Evolutionary conservation across 1,284 basidiomycete species (phyloP), one percentile per base, ranked within the genome.

Genomic region (Heterobasidion occidentale): DNA sequence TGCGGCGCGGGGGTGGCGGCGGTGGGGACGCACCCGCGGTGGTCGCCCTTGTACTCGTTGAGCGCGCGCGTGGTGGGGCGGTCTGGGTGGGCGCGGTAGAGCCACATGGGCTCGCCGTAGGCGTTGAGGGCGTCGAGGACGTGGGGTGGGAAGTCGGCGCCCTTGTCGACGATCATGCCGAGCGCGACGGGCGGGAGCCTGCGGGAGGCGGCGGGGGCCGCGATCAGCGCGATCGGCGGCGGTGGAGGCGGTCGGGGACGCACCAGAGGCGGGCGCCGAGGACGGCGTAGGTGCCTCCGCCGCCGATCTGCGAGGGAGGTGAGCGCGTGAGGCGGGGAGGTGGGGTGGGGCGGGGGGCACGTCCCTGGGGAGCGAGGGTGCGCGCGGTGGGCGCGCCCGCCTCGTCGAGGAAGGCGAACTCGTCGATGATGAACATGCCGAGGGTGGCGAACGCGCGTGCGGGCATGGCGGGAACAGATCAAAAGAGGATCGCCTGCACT

Each of bases 401-500:
- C 38, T 76, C 74, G 62, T 87, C 83, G 38, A 72, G 65, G 64
- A 82, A 88, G 20, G 79, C 75, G 64, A 93, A 88, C 60, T 89
- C 80, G 69, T 95, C 93, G 60, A 95, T 83, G 62, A 95, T 94
- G 72, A 94, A 93, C 84, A 93, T 86, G n/a, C 92, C 93, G 20
- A 90, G 71, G 46, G 85, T 83, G 15, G 80, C 80, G 57, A 90
- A 83, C 27, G 68, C 61, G 45, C 63, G 56, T 46, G 56, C 27
- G 35, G 56, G 49, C 52, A 58, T 60, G 45, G 11, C 46, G 19
- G 15, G 46, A 14, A 48, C 20, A 20, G 27, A 35, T 36, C 50
- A 51, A 33, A 33, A 19, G 19, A 19, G 19, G 19, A 19, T 19
- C 19, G 19, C 19, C 19, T 19, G 19, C 19, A 19, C 19, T 19